Conservation (phyloP, 2,329 filamentous ascomycete genomes). For the Claviceps digitariae region DNA sequence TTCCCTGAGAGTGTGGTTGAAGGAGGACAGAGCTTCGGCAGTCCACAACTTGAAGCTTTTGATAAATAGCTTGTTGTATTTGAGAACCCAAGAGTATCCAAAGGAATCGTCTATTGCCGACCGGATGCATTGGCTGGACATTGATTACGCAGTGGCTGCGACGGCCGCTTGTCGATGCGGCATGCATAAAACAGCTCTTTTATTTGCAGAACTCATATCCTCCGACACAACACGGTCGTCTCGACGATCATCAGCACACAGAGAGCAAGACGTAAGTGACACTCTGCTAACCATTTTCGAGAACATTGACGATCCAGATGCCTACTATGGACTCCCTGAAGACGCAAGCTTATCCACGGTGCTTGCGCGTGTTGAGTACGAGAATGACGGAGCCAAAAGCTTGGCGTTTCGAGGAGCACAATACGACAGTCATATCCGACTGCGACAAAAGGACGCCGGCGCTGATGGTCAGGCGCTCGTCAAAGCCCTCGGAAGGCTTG, state of each 20-base stretch:
- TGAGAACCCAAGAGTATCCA: conserved; percentile 67
- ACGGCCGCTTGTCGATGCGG: conserved; percentile 61
- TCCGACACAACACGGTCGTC: conserved; percentile 44
- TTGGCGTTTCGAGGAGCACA: conserved; percentile 83
- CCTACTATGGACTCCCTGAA: conserved; percentile 84
- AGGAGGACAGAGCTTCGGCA: conserved; percentile 20
- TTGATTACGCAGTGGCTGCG: conserved; percentile 60
- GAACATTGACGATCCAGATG: conserved; percentile 88
- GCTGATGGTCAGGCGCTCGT: conserved; percentile 57
- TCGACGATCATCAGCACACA: conserved; percentile 50
- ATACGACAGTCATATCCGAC: conserved; percentile 71
- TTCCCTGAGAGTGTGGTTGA: conserved; percentile 51
- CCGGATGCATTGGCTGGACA: conserved; percentile 69
- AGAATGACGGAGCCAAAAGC: conserved; percentile 74
- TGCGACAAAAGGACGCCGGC: conserved; percentile 38
- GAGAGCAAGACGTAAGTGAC: conserved; percentile 44
- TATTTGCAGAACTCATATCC: conserved; percentile 64
- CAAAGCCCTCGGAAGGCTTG: conserved; percentile 64
- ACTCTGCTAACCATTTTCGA: conserved; percentile 74
- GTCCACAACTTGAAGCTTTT: conserved; percentile 57
- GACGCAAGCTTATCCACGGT: conserved; percentile 64
- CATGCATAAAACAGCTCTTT: conserved; percentile 74
- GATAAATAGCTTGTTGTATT: conserved; percentile 69
- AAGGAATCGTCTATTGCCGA: conserved; percentile 68
- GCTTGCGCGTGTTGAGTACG: conserved; percentile 73